phyloP scores from a whole-genome alignment of 768 basidiomycete species.

The Rhizopogon vesiculosus region DNA sequence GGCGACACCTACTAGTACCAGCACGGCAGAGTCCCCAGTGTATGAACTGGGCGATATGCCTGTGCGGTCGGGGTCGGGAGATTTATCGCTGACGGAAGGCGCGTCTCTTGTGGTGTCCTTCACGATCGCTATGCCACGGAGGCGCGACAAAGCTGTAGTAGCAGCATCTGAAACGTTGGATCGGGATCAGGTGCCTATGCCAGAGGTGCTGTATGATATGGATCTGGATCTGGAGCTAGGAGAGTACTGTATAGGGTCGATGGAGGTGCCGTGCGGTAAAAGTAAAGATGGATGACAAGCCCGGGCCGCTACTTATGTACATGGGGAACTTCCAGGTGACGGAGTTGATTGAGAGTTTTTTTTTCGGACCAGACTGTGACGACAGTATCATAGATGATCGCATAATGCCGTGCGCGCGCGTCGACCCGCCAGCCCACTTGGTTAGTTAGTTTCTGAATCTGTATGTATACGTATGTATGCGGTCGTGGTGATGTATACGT shows the following conservation, averaged over 20 bases:
- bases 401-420: not conserved
- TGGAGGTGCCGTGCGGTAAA: constrained; percentile 14
- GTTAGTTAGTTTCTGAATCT: no score
- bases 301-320: no score
- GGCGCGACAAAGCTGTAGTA: not conserved
- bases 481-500: no score
- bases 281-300: constrained; percentile 3
- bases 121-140: constrained; percentile 36
- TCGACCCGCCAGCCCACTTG: no score
- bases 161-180: not conserved
- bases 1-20: not conserved
- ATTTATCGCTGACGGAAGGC: constrained; percentile 5
- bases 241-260: constrained; percentile 24
- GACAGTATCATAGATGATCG: no score
- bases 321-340: no score
- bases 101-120: constrained; percentile 33
- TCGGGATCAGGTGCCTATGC: not conserved
- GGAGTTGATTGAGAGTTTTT: not conserved
- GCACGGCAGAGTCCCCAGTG: not conserved
- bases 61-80: not conserved
- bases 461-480: no score
- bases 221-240: constrained; percentile 26
- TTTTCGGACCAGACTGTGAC: not conserved
- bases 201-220: not conserved
- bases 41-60: not conserved